Conservation (phyloP, 2,329 filamentous ascomycete species). For the Talaromyces pinophilus region DNA sequence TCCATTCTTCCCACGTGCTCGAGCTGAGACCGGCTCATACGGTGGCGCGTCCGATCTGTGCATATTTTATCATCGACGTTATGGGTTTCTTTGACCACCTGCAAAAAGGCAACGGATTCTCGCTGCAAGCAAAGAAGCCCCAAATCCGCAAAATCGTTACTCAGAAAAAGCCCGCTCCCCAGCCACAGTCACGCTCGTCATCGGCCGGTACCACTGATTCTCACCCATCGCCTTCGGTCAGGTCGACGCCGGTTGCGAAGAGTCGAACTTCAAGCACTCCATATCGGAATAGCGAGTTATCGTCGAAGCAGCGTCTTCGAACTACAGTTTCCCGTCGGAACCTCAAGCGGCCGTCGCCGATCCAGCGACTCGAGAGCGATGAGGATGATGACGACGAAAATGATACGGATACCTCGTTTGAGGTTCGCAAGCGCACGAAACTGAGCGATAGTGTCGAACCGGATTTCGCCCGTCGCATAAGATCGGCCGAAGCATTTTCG, state of each 20-base stretch:
- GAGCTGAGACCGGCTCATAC: conserved; percentile 7
- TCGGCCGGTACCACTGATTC: conserved; percentile 28
- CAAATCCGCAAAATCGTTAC: conserved; percentile 46
- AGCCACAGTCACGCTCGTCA: conserved; percentile 33
- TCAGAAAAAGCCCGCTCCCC: conserved; percentile 37
- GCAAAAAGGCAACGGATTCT: conserved; percentile 46
- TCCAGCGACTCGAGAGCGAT: conserved; percentile 43
- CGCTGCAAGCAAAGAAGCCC: conserved; percentile 44
- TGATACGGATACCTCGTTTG: conserved; percentile 44
- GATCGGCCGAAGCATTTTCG: conserved; percentile 49
- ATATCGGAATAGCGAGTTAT: background rate
- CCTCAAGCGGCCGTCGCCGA: conserved; percentile 43
- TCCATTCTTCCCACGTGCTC: conserved; percentile 16
- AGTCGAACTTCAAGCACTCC: conserved; percentile 26
- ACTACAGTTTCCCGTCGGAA: conserved; percentile 32
- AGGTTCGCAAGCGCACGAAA: conserved; percentile 47
- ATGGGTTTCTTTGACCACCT: conserved; percentile 51
- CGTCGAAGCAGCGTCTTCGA: conserved; percentile 35
- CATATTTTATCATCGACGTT: conserved; percentile 18
- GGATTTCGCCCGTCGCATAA: conserved; percentile 47
- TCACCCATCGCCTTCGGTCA: conserved; percentile 12
- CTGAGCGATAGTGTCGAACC: conserved; percentile 45
- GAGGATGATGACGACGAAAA: conserved; percentile 46
- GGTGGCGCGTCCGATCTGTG: conserved; percentile 9
- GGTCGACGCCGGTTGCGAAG: conserved; percentile 23